Evolutionary conservation across 495 filamentous ascomycete species (phyloP).

Genomic region (Hypoxylon trugodes): DNA sequence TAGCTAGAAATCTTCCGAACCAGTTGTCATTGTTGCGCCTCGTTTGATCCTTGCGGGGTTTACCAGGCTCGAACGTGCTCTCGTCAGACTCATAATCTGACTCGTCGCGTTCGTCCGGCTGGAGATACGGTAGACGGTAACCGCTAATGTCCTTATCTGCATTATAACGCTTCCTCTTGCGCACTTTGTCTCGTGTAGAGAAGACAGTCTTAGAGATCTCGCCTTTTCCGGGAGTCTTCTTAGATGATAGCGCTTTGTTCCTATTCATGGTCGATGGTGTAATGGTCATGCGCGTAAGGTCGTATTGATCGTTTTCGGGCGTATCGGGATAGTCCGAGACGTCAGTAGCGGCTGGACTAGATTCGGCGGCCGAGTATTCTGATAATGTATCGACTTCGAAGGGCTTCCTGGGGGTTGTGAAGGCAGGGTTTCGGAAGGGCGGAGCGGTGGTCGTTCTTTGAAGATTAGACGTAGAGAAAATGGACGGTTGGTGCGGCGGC

Average conservation of each 20-base stretch:
- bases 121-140: constrained; percentile 46
- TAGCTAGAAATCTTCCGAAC: constrained; percentile 67
- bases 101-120: constrained; percentile 62
- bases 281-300: constrained; percentile 48
- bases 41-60: constrained; percentile 45
- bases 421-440: constrained; percentile 72
- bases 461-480: constrained; percentile 49
- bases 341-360: constrained; percentile 73
- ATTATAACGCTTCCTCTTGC: constrained; percentile 56
- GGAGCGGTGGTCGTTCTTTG: constrained; percentile 50
- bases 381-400: constrained; percentile 71
- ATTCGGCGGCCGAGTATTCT: constrained; percentile 77
- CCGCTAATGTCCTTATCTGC: constrained; percentile 55
- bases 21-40: constrained; percentile 48
- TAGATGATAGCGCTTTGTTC: constrained; percentile 49
- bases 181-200: constrained; percentile 48
- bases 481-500: constrained; percentile 39
- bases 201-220: constrained; percentile 48
- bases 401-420: constrained; percentile 80
- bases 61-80: constrained; percentile 40
- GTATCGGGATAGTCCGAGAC: constrained; percentile 68
- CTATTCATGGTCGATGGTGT: constrained; percentile 50
- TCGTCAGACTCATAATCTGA: constrained; percentile 65
- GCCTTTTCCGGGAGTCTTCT: constrained; percentile 56
- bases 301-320: constrained; percentile 51